Evolutionary conservation across 1,139 yeast genomes (phyloP), one percentile per base, ranked within the genome.

Genomic region (Candida freyschussii): DNA sequence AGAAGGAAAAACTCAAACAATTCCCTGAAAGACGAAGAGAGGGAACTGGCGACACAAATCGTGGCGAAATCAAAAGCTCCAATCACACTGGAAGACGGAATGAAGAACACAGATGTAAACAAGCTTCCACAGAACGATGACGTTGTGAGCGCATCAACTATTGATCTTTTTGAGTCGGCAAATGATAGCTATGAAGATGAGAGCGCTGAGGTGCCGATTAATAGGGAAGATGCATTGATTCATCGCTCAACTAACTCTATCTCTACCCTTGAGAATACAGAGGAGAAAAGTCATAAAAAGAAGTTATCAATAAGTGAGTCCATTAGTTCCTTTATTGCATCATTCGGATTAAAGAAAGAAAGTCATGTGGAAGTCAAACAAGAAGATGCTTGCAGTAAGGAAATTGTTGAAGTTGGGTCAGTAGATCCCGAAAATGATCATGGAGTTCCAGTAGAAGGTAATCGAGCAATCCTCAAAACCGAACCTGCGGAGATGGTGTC

Each of bases 241-340:
- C 46, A 50, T n/a, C 54, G 53, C 4, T 53, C 60, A 1, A 32
- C 53, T n/a, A 50, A 47, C 32, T 55, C 62, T 1, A 45, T 60
- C 7, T 52, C 59, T 5, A 60, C 64, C 21, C 30, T 61, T n/a
- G 47, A 55, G 5, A 56, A 57, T 8, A 43, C 54, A 44, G 25
- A 17, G 21, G 20, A 19, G 21, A 43, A 34, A 23, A 27, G 26
- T 5, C 50, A 45, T 22, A 40, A 33, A 21, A 44, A 43, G 35
- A 39, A 44, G 20, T 10, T 37, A 4, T 47, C 52, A 6, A n/a
- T 47, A 6, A 39, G 44, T 26, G 45, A 40, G 5, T 44, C 52
- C 2, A 44, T 47, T 22, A 32, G 30, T 18, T 43, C 44, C 5
- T 32, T 39, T 26, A 24, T 43, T 9, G 34, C 47, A 4, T 33